Conservation (phyloP, 176 grass and related monocot species). For the Panicum miliaceum region DNA sequence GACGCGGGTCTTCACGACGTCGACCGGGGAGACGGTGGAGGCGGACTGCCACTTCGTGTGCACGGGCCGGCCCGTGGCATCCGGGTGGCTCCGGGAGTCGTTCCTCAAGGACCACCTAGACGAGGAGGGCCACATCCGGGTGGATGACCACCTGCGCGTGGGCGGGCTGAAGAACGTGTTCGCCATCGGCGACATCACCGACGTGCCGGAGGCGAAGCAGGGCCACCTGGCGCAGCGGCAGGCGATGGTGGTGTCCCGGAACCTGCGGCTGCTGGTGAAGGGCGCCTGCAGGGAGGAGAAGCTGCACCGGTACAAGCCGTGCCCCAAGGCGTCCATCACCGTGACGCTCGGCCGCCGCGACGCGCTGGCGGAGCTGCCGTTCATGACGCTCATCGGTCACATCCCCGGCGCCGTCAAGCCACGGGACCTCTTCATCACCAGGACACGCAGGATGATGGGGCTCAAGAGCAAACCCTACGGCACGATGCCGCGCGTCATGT, state of each 20-base stretch:
- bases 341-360: slow-evolving; percentile 63
- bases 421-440: slow-evolving; percentile 53
- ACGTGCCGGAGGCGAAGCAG: slow-evolving; percentile 66
- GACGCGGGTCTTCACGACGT: slow-evolving; percentile 49
- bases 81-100: slow-evolving; percentile 52
- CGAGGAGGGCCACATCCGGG: slow-evolving; percentile 33
- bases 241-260: slow-evolving; percentile 65
- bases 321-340: slow-evolving; percentile 21
- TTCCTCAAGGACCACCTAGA: slow-evolving; percentile 40
- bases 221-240: slow-evolving; percentile 67
- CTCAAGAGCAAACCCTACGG: slow-evolving; percentile 3
- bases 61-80: slow-evolving; percentile 45
- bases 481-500: slow-evolving; percentile 1
- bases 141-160: slow-evolving; percentile 59
- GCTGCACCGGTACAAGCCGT: slow-evolving; percentile 71
- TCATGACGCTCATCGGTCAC: slow-evolving; percentile 56
- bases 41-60: slow-evolving; percentile 64
- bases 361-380: slow-evolving; percentile 70
- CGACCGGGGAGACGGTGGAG: slow-evolving; percentile 56
- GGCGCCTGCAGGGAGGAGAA: slow-evolving; percentile 46
- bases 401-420: slow-evolving; percentile 64
- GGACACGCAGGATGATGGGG: slow-evolving; percentile 70
- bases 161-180: slow-evolving; percentile 60
- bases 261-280: slow-evolving; percentile 62
- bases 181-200: slow-evolving; percentile 66